Conservation (phyloP, 2,329 filamentous ascomycete genomes). For the Arthrobotrys pseudoclavata region DNA sequence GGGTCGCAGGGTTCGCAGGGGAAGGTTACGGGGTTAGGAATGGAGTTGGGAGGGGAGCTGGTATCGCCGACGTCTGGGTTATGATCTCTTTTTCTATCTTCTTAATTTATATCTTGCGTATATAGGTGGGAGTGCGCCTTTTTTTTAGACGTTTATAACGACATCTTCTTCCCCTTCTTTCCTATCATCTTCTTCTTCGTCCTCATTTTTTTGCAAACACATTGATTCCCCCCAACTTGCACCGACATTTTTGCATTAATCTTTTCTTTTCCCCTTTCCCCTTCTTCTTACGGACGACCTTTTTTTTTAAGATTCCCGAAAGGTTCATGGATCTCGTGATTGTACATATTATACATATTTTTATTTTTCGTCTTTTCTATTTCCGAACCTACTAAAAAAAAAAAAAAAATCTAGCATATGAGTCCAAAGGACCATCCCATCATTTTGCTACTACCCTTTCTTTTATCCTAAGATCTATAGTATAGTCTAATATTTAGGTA, state of each 20-base stretch:
- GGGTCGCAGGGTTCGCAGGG: conserved; percentile 54
- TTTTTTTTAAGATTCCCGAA: conserved; percentile 7
- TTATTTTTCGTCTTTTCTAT: background rate
- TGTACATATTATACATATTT: background rate
- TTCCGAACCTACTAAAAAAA: background rate
- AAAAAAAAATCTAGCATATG: background rate
- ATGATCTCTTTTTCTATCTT: conserved; percentile 20
- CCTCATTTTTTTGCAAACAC: conserved; percentile 15
- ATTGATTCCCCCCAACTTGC: conserved; percentile 13
- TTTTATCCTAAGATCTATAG: too few relatives aligned
- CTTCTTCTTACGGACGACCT: background rate
- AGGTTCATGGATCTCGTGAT: background rate
- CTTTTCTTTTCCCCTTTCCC: background rate
- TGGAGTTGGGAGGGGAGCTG: conserved; percentile 59
- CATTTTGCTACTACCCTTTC: too few relatives aligned
- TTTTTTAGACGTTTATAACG: conserved; percentile 29
- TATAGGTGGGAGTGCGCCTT: conserved; percentile 42
- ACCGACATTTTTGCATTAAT: conserved; percentile 7
- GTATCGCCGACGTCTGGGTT: conserved; percentile 57
- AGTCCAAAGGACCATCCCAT: too few relatives aligned
- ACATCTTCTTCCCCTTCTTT: conserved; percentile 18
- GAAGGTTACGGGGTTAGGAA: conserved; percentile 43
- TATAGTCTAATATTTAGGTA: too few relatives aligned
- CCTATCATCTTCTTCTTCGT: background rate
- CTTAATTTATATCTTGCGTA: conserved; percentile 20